These are phyloP conservation scores for Rehmannia glutinosa DNA, from an alignment of 257 asterid genomes.

Conservation along the genomic window DNA sequence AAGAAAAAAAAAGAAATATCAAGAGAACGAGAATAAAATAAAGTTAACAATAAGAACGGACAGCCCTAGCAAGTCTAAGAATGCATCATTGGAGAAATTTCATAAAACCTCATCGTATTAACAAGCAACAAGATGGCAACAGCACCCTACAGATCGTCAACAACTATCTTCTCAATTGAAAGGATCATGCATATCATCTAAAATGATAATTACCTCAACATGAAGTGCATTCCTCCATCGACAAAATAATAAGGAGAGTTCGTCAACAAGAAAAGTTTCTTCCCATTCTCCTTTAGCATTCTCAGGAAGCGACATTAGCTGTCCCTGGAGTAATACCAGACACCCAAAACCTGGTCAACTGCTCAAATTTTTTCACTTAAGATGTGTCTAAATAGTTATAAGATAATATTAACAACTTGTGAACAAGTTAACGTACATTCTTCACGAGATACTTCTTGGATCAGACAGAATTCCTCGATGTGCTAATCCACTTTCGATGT, in stretches of 20 bases:
- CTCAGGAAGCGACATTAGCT: slow-evolving; percentile 66
- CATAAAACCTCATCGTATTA: not conserved
- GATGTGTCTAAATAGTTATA: not conserved
- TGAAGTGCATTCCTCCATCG: slow-evolving; percentile 94
- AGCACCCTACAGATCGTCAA: not conserved
- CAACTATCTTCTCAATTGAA: not conserved
- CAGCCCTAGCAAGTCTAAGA: not conserved
- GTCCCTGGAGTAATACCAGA: slow-evolving; percentile 50
- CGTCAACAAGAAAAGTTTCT: slow-evolving; percentile 89
- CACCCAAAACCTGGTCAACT: slow-evolving; percentile 14
- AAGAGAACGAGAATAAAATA: not conserved
- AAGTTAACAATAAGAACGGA: not conserved
- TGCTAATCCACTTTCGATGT: slow-evolving; percentile 79
- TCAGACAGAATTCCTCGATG: slow-evolving; percentile 84
- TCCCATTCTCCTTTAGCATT: slow-evolving; percentile 82
- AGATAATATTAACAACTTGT: not conserved
- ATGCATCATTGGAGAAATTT: not conserved
- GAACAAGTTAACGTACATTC: slow-evolving; percentile 52
- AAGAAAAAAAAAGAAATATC: too few relatives aligned
- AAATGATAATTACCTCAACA: slow-evolving; percentile 63
- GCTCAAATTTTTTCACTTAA: not conserved
- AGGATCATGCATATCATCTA: not conserved
- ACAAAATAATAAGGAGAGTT: slow-evolving; percentile 94
- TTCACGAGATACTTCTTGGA: slow-evolving; percentile 79
- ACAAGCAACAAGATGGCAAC: not conserved